These are phyloP conservation scores for Phaeosphaeriaceae sp. DNA, from an alignment of 2,329 filamentous ascomycete genomes.

Conservation along the genomic window DNA sequence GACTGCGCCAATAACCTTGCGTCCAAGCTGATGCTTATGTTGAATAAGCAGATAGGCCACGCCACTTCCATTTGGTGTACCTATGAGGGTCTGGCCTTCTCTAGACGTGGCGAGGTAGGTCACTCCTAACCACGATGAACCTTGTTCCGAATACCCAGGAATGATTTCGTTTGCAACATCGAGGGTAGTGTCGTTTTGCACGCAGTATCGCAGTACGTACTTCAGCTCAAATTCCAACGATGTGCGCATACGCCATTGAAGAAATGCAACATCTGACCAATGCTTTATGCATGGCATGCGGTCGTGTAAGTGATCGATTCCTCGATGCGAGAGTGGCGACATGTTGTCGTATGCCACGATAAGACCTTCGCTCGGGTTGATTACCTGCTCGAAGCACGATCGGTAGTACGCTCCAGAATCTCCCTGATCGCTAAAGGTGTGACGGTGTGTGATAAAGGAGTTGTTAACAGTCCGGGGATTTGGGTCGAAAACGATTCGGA, in stretches of 20 bases:
- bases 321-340: background rate
- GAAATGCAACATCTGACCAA: conserved; percentile 11
- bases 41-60: conserved; percentile 14
- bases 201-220: conserved; percentile 2
- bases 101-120: background rate
- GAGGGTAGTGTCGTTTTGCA: background rate
- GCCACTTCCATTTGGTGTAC: conserved; percentile 16
- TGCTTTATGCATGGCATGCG: background rate
- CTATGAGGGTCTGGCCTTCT: conserved; percentile 6
- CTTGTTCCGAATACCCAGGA: background rate
- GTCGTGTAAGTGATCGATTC: background rate
- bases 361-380: background rate
- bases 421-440: background rate
- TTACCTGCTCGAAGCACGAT: background rate
- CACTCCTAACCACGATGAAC: background rate
- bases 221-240: background rate
- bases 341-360: background rate
- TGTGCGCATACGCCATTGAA: conserved; percentile 6
- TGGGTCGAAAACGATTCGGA: background rate
- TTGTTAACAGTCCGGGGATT: background rate
- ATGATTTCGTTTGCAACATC: background rate
- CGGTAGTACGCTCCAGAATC: background rate
- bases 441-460: background rate
- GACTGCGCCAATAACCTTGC: conserved; percentile 9
- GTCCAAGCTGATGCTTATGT: conserved; percentile 7